Base-by-base conservation (phyloP, 2,329 filamentous ascomycete species). In the Rhynchosporium secalis region DNA sequence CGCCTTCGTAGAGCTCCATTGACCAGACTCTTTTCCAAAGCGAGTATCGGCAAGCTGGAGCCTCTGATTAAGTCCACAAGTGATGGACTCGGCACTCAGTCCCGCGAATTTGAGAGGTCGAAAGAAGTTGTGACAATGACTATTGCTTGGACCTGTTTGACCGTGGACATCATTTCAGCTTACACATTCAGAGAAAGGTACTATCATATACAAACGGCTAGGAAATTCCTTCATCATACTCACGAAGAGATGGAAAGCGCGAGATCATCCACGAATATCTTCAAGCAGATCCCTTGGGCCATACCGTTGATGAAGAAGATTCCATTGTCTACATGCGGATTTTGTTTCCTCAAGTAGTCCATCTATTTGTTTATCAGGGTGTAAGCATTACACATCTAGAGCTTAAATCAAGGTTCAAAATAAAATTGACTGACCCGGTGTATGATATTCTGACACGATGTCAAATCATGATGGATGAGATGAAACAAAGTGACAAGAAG, bases 1-100 rank as follows among this genome's bases (percentile, higher is more conserved):
- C 55, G 59, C 15, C 20, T 58, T 20, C 62, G 66, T 45, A 56
- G 63, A 55, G n/a, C 33, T 20, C 52, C 63, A 10, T 47, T 67
- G 26, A 64, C 59, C 29, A 62, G 46, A 15, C 56, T 63, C 40
- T 65, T 68, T 47, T 65, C 65, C 29, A 66, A 64, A 55, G 49
- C 54, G 9, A 58, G 45, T 4, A 62, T 65, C 29, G 38, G n/a
- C 15, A 57, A 46, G 15, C 51, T 65, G 12, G 60, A 64, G 28
- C 55, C 55, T 26, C 40, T 62, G 7, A 62, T 67, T 15, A 38
- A 63, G 12, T 56, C 58, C 3, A 65, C 28, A 3, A 31, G 51
- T n/a, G n/a, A 59, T 13, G 47, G 54, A 29, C 43, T 66, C 13
- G 31, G 20, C 26, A 41, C 6, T 3, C 41, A 51, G 15, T n/a